These are phyloP conservation scores for Strobilomyces dryophilus DNA, from an alignment of 768 basidiomycete species.

Conservation along the genomic window DNA sequence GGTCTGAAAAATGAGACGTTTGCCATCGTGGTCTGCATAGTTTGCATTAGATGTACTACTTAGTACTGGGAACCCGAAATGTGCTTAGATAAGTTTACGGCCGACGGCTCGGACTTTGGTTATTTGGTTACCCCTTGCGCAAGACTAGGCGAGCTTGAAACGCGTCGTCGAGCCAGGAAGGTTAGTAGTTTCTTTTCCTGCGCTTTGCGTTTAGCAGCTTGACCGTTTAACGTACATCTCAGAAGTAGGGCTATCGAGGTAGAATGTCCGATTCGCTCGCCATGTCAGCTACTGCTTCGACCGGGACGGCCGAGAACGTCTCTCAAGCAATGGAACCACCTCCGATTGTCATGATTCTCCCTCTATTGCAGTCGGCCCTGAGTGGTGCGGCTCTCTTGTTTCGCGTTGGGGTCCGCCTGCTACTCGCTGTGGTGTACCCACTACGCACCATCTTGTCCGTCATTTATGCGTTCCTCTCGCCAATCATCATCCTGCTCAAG, in stretches of 20 bases:
- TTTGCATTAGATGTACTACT: too few species aligned
- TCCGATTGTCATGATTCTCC: constrained; percentile 24
- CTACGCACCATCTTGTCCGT: constrained; percentile 24
- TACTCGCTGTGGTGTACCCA: constrained; percentile 16
- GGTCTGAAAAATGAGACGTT: too few species aligned
- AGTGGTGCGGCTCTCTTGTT: constrained; percentile 11
- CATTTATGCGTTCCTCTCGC: constrained; percentile 42
- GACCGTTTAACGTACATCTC: not conserved
- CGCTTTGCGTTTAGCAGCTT: too few species aligned
- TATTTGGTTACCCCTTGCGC: not conserved
- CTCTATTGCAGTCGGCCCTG: constrained; percentile 13
- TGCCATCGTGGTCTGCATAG: too few species aligned
- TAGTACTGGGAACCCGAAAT: too few species aligned
- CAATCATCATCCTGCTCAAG: constrained; percentile 40
- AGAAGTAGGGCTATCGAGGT: not conserved
- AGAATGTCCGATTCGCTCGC: not conserved
- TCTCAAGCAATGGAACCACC: constrained; percentile 10
- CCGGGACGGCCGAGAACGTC: not conserved
- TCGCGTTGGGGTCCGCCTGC: constrained; percentile 7
- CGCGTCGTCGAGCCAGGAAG: too few species aligned
- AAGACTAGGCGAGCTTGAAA: not conserved
- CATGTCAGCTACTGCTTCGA: constrained; percentile 7
- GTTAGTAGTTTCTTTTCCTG: too few species aligned
- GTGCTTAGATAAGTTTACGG: too few species aligned
- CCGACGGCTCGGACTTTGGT: too few species aligned